Base-by-base conservation (phyloP, 768 basidiomycete genomes). In the Trametopsis cervina region DNA sequence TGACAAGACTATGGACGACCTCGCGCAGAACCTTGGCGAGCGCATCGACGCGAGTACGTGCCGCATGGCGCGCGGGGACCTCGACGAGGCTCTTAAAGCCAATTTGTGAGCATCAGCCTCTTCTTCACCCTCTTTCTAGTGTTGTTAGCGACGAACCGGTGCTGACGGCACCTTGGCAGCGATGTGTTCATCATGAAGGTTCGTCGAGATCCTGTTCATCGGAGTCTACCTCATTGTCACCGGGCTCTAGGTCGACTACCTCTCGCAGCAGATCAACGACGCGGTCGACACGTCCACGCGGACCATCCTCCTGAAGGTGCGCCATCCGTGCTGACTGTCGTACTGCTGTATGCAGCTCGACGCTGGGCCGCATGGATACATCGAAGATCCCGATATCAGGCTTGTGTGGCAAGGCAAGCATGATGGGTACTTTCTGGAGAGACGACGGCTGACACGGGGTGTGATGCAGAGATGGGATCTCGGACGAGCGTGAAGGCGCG, bases 371-470 rank as follows among this genome's bases (percentile, higher is more conserved):
- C 51, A 53, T 22, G 47, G 44, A 20, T 36, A 43, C 15, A 53
- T 53, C 35, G 42, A 53, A 18, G 51, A 53, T 35, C 22, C 33
- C 6, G 41, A 53, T 40, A 48, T 53, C 41, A 29, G 35, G 25
- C 23, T 37, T 7, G 42, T 53, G 17, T 53, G 51, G 51, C 4
- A 44, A 44, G 47, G 51, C n/a, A n/a, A n/a, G n/a, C n/a, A n/a
- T n/a, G n/a, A n/a, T 43, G 41, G 6, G 44, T 33, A 13, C 4
- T 27, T 12, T 22, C 29, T n/a, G n/a, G 15, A 33, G 29, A 15
- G 29, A 33, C 15, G 7, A 7, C 29, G 29, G 15, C 15, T 33
- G 9, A 33, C 29, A 15, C 29, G 7, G 29, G 22, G 12, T n/a
- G 27, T 22, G 15, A n/a, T 23, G 11, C 17, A 53, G 52, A 49